These are phyloP conservation scores for Paspalum vaginatum DNA, from an alignment of 176 grass and related monocot species.

Conservation along the genomic window DNA sequence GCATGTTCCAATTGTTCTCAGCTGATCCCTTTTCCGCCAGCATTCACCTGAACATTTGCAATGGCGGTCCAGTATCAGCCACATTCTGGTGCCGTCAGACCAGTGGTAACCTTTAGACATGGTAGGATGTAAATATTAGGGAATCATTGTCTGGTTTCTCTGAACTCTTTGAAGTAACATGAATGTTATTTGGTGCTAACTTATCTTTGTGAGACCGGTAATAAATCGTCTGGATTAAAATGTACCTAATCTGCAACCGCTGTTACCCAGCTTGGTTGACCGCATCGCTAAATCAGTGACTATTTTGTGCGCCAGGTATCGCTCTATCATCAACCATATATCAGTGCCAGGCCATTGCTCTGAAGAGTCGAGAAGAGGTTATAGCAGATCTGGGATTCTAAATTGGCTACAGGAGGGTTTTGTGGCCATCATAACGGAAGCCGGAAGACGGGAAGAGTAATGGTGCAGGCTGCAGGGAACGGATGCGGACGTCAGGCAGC, in stretches of 20 bases:
- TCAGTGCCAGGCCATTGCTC: not conserved
- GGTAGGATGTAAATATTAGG: conserved; percentile 41
- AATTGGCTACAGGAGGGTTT: too few relatives aligned
- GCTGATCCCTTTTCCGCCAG: not conserved
- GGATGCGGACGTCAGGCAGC: too few relatives aligned
- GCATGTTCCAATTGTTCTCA: conserved; percentile 29
- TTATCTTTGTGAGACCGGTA: not conserved
- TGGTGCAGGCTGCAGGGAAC: not conserved
- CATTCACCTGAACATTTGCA: not conserved
- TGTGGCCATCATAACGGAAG: not conserved
- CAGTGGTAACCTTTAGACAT: conserved; percentile 15
- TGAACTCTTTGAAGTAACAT: not conserved
- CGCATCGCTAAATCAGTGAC: not conserved
- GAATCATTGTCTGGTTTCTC: not conserved
- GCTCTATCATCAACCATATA: not conserved
- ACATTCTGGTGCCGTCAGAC: not conserved
- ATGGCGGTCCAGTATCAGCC: not conserved
- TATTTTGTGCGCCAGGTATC: not conserved
- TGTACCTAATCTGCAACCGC: not conserved
- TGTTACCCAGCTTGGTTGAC: not conserved
- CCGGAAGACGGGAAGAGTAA: not conserved
- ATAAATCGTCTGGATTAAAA: not conserved
- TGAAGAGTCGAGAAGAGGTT: not conserved
- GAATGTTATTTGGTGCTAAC: not conserved
- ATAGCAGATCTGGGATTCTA: not conserved